A percentile compares a stretch with the other conserved stretches of the same genome.
These are phyloP conservation scores for Glebionis coronaria DNA, from an alignment of 129 eudicot species.

Conservation along the genomic window DNA sequence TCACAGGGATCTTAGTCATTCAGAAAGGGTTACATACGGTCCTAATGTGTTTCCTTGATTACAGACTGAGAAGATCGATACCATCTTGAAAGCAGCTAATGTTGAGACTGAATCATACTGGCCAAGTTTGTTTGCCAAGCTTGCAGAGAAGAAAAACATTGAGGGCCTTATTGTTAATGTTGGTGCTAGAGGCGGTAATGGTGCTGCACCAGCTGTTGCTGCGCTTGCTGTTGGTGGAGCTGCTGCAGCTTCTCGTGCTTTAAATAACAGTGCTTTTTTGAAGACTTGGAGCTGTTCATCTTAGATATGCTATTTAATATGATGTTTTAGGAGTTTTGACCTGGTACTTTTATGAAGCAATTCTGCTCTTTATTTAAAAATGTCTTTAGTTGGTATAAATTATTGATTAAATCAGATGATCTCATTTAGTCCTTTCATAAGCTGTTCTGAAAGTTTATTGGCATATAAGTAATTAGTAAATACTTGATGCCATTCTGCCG, in stretches of 20 bases:
- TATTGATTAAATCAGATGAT: no score
- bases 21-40: no score
- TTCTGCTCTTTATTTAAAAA: neutral
- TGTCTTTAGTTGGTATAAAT: neutral
- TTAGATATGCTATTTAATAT: neutral
- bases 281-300: slow-evolving; percentile 20
- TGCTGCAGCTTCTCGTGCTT: slow-evolving; percentile 31
- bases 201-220: slow-evolving; percentile 35
- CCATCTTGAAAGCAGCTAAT: slow-evolving; percentile 40
- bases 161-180: slow-evolving; percentile 31
- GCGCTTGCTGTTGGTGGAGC: slow-evolving; percentile 34
- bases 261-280: neutral
- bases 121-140: slow-evolving; percentile 41
- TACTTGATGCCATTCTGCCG: no score
- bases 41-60: neutral
- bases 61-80: slow-evolving; percentile 42
- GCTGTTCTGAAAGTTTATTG: no score
- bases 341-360: slow-evolving; percentile 7
- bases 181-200: slow-evolving; percentile 36
- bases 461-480: no score
- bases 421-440: no score
- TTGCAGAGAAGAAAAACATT: slow-evolving; percentile 37
- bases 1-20: no score
- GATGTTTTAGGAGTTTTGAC: neutral
- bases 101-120: slow-evolving; percentile 41